phyloP scores from a whole-genome alignment of 2,329 filamentous ascomycete species.

The Claviceps africana region DNA sequence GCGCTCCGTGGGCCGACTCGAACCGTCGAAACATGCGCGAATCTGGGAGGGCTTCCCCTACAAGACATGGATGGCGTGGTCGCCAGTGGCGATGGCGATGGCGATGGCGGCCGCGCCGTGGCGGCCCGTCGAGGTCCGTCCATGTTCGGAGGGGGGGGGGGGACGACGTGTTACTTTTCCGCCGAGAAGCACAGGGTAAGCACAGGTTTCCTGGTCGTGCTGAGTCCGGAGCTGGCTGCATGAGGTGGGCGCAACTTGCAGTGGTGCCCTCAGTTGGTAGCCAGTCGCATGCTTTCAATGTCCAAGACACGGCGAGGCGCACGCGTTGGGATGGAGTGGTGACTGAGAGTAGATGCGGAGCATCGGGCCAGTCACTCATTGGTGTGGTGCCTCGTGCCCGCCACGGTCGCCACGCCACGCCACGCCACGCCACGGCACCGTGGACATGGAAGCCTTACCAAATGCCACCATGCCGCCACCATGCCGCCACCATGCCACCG shows the following conservation, averaged over 20 bases:
- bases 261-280: not conserved
- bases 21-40: slow-evolving; percentile 1
- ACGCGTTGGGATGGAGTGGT: not conserved
- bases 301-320: not conserved
- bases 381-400: no score
- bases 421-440: no score
- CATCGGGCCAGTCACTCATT: no score
- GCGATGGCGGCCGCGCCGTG: not conserved
- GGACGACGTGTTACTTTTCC: not conserved
- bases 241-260: not conserved
- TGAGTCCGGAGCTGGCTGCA: not conserved
- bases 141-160: no score
- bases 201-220: not conserved
- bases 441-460: no score
- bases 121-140: not conserved
- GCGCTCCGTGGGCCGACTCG: not conserved
- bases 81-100: not conserved
- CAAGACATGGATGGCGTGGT: not conserved
- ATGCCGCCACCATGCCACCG: no score
- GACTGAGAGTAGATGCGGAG: no score
- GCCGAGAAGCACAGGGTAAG: not conserved
- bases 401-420: no score
- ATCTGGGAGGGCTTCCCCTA: not conserved
- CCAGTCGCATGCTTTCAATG: slow-evolving; percentile 1
- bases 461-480: no score